Percentiles rank a stretch among this genome's conserved stretches.
Evolutionary conservation across 1,284 basidiomycete species (phyloP).

Genomic region (Erythrobasidium hasegawianum): DNA sequence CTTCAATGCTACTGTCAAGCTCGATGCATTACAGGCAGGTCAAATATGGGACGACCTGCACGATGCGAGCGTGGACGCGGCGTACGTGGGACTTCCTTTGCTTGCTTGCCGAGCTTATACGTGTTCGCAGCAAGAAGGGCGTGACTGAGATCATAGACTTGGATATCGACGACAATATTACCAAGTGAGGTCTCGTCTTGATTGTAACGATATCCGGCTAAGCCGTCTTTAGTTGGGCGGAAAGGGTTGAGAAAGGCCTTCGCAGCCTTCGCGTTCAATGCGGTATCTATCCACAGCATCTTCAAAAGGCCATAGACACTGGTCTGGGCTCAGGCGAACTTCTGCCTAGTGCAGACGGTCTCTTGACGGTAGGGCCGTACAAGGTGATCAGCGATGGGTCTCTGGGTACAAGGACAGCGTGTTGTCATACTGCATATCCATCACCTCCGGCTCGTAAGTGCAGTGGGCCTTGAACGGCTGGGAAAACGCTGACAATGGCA

Average conservation of each 20-base stretch:
- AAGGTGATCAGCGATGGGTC: conserved; percentile 47
- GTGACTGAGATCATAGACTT: conserved; percentile 48
- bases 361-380: conserved; percentile 46
- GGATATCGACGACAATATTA: conserved; percentile 47
- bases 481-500: not conserved
- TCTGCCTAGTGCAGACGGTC: conserved; percentile 41
- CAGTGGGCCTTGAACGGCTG: too few relatives aligned
- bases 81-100: conserved; percentile 31
- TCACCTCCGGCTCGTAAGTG: conserved; percentile 30
- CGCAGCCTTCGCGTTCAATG: conserved; percentile 44
- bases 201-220: too few relatives aligned
- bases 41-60: conserved; percentile 42
- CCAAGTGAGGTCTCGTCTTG: conserved; percentile 39
- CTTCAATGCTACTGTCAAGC: conserved; percentile 40
- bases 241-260: conserved; percentile 42
- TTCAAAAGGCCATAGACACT: conserved; percentile 43
- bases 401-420: conserved; percentile 45
- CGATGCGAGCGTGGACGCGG: conserved; percentile 43
- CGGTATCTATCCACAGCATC: conserved; percentile 47
- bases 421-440: conserved; percentile 47
- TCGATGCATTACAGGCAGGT: conserved; percentile 41
- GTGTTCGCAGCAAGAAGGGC: conserved; percentile 39
- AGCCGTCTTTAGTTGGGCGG: conserved; percentile 2
- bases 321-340: conserved; percentile 44
- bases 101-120: not conserved